These are phyloP conservation scores for Pseudomonodictys pantanalensis DNA, from an alignment of 495 filamentous ascomycete genomes.

Conservation along the genomic window DNA sequence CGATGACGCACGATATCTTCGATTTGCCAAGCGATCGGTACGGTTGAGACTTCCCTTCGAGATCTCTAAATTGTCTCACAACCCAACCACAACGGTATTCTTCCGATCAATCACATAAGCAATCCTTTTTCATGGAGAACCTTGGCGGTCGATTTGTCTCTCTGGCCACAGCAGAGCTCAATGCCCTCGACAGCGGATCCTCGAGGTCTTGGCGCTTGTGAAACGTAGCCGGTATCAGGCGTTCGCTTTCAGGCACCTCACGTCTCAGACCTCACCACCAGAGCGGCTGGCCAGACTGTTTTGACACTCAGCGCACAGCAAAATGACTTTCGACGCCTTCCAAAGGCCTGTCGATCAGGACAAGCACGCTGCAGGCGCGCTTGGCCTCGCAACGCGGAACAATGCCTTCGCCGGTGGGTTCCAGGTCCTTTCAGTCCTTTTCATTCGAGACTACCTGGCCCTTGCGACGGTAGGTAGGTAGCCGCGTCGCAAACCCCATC, in stretches of 20 bases:
- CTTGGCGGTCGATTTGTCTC: too few species aligned
- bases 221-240: constrained; percentile 23
- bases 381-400: background rate
- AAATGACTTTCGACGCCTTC: background rate
- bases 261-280: constrained; percentile 26
- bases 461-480: constrained; percentile 14
- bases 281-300: constrained; percentile 24
- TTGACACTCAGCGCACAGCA: constrained; percentile 22
- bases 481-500: constrained; percentile 12
- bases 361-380: background rate
- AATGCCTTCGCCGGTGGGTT: constrained; percentile 17
- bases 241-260: constrained; percentile 2
- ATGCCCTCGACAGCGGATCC: background rate
- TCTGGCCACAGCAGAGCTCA: background rate
- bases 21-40: constrained; percentile 26
- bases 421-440: constrained; percentile 12
- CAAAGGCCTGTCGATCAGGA: constrained; percentile 6
- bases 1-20: constrained; percentile 18
- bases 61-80: too few species aligned
- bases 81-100: too few species aligned
- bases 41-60: constrained; percentile 5
- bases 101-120: too few species aligned
- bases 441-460: background rate
- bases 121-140: too few species aligned
- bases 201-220: constrained; percentile 2